Conservation (phyloP, 2,329 filamentous ascomycete species). For the Phialocephala subalpina region DNA sequence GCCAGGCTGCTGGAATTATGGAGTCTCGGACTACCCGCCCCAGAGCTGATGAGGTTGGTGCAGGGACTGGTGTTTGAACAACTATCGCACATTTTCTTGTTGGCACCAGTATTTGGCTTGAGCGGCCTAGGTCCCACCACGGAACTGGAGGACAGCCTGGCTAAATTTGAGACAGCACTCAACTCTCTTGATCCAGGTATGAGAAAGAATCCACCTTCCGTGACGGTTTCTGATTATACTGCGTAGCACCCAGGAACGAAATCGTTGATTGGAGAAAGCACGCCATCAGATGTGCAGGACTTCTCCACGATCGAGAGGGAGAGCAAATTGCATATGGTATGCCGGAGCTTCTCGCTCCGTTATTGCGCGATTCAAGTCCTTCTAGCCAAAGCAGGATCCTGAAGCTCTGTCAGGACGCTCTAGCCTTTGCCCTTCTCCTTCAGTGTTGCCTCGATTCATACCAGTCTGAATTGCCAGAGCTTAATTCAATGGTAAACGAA, state of each 20-base stretch:
- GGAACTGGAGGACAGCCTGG: neutral
- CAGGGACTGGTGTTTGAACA: too few species aligned
- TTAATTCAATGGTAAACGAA: too few species aligned
- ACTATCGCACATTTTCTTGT: neutral
- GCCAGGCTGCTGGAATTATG: too few species aligned
- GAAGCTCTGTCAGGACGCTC: slow-evolving; percentile 8
- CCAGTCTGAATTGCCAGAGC: neutral
- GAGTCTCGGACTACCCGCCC: neutral
- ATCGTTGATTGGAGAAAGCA: slow-evolving; percentile 9
- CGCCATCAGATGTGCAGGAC: slow-evolving; percentile 15
- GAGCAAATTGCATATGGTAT: too few species aligned
- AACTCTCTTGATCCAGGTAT: neutral
- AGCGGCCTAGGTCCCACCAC: neutral
- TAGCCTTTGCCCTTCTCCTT: slow-evolving; percentile 4
- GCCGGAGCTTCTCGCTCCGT: too few species aligned
- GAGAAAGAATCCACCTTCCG: too few species aligned
- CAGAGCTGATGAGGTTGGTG: too few species aligned
- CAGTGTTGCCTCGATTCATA: slow-evolving; percentile 4
- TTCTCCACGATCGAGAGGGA: neutral
- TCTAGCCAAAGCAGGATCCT: neutral
- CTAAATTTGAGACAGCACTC: neutral
- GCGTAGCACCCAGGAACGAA: neutral
- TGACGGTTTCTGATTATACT: neutral
- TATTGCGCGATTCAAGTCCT: too few species aligned
- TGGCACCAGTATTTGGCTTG: neutral